Conservation (phyloP, 345 rosid genomes). For the rapeseed (Brassica napus) region DNA sequence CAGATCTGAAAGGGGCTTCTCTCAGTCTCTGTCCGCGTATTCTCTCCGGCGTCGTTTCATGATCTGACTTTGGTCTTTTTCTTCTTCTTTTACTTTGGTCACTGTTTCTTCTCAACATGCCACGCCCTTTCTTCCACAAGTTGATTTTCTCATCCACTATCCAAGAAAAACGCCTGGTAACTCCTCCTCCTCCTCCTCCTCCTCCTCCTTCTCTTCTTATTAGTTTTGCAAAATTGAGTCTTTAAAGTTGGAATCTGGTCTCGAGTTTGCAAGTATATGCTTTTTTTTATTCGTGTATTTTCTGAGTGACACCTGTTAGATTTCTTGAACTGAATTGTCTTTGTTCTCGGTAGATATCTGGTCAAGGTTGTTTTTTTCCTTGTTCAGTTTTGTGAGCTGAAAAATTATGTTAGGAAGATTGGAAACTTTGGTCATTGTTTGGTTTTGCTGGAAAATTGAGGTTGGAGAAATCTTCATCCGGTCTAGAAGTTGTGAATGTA, state of each 20-base stretch:
- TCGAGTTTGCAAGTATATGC: background rate
- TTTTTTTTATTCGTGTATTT: background rate
- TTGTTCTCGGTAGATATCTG: background rate
- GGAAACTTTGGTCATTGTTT: constrained; percentile 17
- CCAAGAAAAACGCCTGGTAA: constrained; percentile 70
- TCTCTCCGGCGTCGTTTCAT: constrained; percentile 49
- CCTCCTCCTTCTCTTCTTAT: background rate
- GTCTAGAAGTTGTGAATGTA: constrained; percentile 1
- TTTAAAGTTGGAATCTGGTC: background rate
- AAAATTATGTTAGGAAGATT: background rate
- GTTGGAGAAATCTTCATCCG: constrained; percentile 4
- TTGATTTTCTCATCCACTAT: constrained; percentile 63
- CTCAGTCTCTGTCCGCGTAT: constrained; percentile 39
- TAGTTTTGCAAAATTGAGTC: too few relatives aligned
- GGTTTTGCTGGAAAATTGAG: constrained; percentile 2
- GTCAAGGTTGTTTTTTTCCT: constrained; percentile 12
- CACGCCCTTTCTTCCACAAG: constrained; percentile 81
- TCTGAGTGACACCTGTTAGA: constrained; percentile 3
- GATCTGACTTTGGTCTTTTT: constrained; percentile 45
- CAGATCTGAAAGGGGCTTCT: constrained; percentile 39
- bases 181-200: background rate
- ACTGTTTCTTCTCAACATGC: constrained; percentile 49
- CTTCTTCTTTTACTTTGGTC: constrained; percentile 2
- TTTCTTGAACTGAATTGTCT: constrained; percentile 5
- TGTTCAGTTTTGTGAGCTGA: constrained; percentile 1